phyloP scores from a whole-genome alignment of 768 basidiomycete genomes.

The Lentinus tigrinus region DNA sequence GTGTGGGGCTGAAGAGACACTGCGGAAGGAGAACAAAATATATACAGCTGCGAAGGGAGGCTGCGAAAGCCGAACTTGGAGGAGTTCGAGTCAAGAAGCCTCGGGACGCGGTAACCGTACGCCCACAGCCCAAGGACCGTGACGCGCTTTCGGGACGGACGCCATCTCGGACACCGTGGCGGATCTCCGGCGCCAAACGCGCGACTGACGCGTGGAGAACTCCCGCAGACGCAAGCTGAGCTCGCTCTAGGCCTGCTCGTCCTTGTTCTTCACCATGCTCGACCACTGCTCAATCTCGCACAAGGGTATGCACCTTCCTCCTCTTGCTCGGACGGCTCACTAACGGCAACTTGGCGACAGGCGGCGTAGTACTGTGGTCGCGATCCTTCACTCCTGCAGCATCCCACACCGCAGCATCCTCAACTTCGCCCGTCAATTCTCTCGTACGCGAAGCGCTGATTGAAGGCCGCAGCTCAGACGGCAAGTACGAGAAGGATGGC shows the following conservation, averaged over 20 bases:
- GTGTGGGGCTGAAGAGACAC: background rate
- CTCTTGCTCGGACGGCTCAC: background rate
- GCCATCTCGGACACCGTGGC: no score
- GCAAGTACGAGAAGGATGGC: conserved; percentile 90
- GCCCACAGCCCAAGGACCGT: no score
- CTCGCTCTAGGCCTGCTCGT: no score
- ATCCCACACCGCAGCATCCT: conserved; percentile 25
- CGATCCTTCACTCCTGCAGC: conserved; percentile 84
- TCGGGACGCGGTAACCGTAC: no score
- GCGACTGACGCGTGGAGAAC: no score
- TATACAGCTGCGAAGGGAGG: background rate
- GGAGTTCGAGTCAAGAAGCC: background rate
- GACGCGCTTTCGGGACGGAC: no score
- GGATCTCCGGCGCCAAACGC: background rate
- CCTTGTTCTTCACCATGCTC: conserved; percentile 54
- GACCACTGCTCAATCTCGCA: conserved; percentile 96
- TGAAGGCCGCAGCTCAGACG: conserved; percentile 79
- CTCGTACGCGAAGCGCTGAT: conserved; percentile 65
- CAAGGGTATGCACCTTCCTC: conserved; percentile 55
- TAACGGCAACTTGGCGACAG: conserved; percentile 38
- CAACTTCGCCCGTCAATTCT: conserved; percentile 30
- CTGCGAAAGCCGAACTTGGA: conserved; percentile 4
- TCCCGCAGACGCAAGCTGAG: background rate
- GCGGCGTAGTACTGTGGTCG: conserved; percentile 93
- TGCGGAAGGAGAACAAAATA: background rate